Percentiles rank a stretch among this genome's conserved stretches.
Evolutionary conservation across 768 basidiomycete genomes (phyloP).

Genomic region (Tylopilus intermedius): DNA sequence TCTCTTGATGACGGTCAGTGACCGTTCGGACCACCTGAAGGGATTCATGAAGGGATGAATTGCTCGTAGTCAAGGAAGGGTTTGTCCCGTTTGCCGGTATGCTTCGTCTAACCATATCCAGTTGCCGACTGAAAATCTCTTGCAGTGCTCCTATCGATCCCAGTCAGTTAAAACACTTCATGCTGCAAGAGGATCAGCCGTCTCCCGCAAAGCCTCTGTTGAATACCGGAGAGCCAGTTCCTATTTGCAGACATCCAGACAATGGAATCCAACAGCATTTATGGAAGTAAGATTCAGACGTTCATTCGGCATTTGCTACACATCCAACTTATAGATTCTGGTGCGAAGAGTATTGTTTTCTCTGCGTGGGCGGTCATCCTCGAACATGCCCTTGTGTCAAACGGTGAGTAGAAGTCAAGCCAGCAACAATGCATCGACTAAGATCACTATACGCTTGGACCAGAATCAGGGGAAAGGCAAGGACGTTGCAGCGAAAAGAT

Average conservation of each 20-base stretch:
- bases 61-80: constrained; percentile 50
- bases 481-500: constrained; percentile 56
- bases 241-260: constrained; percentile 51
- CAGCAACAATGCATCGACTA: not conserved
- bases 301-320: constrained; percentile 71
- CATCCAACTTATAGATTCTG: constrained; percentile 59
- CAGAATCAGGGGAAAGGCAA: constrained; percentile 51
- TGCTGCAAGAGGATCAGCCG: constrained; percentile 36
- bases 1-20: not conserved
- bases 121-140: constrained; percentile 6
- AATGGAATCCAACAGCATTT: constrained; percentile 63
- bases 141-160: constrained; percentile 51
- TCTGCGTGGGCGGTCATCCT: constrained; percentile 90
- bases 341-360: constrained; percentile 80
- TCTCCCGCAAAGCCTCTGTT: constrained; percentile 30
- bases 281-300: constrained; percentile 73
- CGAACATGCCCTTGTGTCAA: constrained; percentile 59
- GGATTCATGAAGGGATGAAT: constrained; percentile 70
- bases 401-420: constrained; percentile 39
- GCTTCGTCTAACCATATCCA: not conserved
- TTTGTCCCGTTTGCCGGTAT: constrained; percentile 77
- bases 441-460: constrained; percentile 57
- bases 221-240: constrained; percentile 42
- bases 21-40: constrained; percentile 2
- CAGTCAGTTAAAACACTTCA: constrained; percentile 59